Evolutionary conservation across 257 asterid genomes (phyloP).

Genomic region (Lavandula angustifolia): DNA sequence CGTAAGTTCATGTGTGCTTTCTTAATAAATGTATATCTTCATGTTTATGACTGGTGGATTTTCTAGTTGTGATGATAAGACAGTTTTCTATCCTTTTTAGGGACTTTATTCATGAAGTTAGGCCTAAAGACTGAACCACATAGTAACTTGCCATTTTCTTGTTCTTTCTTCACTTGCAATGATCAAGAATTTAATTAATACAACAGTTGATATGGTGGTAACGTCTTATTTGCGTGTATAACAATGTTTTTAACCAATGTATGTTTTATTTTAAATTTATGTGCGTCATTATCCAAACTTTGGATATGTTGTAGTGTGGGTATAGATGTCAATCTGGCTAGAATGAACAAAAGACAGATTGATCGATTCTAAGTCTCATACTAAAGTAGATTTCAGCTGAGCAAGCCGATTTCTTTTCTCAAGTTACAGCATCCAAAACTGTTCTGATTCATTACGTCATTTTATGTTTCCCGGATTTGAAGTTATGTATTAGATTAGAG

Average conservation of each 20-base stretch:
- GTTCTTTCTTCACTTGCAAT: neutral
- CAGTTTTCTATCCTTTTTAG: neutral
- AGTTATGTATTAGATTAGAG: neutral
- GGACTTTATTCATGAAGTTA: neutral
- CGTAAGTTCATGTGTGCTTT: neutral
- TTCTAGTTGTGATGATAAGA: neutral
- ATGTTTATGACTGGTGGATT: neutral
- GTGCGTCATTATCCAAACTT: no score
- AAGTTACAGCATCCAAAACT: neutral
- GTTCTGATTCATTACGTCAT: slow-evolving; percentile 17
- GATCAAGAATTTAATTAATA: neutral
- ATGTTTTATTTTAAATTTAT: neutral
- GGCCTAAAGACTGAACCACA: neutral
- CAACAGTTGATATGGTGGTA: neutral
- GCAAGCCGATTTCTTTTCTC: slow-evolving; percentile 2
- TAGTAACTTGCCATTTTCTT: slow-evolving; percentile 1
- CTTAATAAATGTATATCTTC: neutral
- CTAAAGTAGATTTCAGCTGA: slow-evolving; percentile 7
- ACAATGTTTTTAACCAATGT: neutral
- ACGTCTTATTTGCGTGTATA: neutral
- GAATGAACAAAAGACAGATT: neutral
- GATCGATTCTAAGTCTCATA: slow-evolving; percentile 5
- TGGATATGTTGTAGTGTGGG: neutral
- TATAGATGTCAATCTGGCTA: slow-evolving; percentile 16
- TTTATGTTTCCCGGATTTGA: slow-evolving; percentile 13